Evolutionary conservation across 2,329 filamentous ascomycete genomes (phyloP), one percentile per base, ranked within the genome.

Genomic region (Hymenoscyphus repandus): DNA sequence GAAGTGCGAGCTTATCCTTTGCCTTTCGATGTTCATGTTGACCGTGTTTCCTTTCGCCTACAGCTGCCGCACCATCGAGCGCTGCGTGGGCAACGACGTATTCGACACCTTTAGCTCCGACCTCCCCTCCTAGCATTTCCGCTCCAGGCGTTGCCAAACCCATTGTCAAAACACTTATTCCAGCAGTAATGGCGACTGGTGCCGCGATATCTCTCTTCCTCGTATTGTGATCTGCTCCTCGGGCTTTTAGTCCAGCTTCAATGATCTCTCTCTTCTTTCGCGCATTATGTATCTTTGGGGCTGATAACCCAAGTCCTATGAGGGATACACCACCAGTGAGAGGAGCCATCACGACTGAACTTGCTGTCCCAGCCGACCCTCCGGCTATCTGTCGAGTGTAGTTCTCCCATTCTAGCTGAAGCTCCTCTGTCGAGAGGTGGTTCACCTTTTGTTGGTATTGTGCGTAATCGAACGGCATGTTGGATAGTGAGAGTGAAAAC

Each of bases 241-340:
- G 61, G 3, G 57, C 56, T 32, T 69, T 62, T 1, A 73, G 63
- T 18, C 71, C 68, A 5, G 56, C 61, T 48, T 71, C 69, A 46
- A 73, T 70, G 0, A 73, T 72, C 17, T 68, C 68, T 5, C 70
- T 62, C 50, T 73, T 72, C 53, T 69, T 72, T 1, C 70, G 62
- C 1, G 70, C 70, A 55, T 73, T 72, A 47, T 70, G 69, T 3
- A 73, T 67, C 0, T 67, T 63, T 0, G 70, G 70, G 2, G 68
- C 69, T 3, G 69, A 65, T 42, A 72, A 57, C 1, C 64, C 69
- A 1, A 71, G 62, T 1, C 70, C 71, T 6, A 72, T 65, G 1
- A 68, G 64, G 1, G 69, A 72, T 1, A 73, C 62, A 0, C 70
- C 70, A 2, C 65, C 60, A 0, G 70, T 72, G 11, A 71, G 49